A percentile compares a stretch with the other conserved stretches of the same genome.
Conservation (phyloP, 2,329 filamentous ascomycete genomes). For the Dactylella cylindrospora region DNA sequence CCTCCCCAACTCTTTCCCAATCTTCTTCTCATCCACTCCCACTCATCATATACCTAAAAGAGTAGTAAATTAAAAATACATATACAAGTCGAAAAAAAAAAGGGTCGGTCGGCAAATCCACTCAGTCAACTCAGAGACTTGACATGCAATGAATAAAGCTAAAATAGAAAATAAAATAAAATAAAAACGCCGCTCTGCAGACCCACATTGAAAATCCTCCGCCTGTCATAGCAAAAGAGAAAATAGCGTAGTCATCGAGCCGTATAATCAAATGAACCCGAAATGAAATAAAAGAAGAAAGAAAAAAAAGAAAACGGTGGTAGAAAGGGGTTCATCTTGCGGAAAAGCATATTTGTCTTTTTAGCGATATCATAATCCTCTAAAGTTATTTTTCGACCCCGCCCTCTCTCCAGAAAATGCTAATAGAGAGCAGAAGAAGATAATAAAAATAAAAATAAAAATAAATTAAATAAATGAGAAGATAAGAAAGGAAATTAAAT, state of each 20-base stretch:
- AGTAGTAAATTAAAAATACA: slow-evolving; percentile 36
- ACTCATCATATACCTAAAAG: too few relatives aligned
- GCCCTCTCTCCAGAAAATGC: too few relatives aligned
- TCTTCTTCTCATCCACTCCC: slow-evolving; percentile 8
- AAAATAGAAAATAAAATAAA: slow-evolving; percentile 8
- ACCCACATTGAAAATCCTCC: too few relatives aligned
- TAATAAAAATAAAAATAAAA: slow-evolving; percentile 15
- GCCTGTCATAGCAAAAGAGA: slow-evolving; percentile 1
- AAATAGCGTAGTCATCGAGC: slow-evolving; percentile 8
- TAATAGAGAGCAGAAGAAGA: slow-evolving; percentile 10
- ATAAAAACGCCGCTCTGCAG: too few relatives aligned
- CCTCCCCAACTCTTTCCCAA: not conserved
- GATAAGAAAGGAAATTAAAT: not conserved
- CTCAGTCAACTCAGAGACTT: not conserved
- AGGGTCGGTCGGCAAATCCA: too few relatives aligned
- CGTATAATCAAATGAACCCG: slow-evolving; percentile 51
- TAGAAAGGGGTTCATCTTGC: slow-evolving; percentile 34
- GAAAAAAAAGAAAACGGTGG: slow-evolving; percentile 48
- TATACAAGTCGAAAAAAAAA: slow-evolving; percentile 18
- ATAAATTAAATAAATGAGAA: not conserved
- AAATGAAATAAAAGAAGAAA: slow-evolving; percentile 48
- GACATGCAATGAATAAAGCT: slow-evolving; percentile 2
- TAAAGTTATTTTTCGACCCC: too few relatives aligned
- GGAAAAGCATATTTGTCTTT: slow-evolving; percentile 21
- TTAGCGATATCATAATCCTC: slow-evolving; percentile 43